Percentiles rank a stretch among this genome's conserved stretches.
Conservation (phyloP, 352 stramenopile genomes). For the Thraustochytrium sp. region DNA sequence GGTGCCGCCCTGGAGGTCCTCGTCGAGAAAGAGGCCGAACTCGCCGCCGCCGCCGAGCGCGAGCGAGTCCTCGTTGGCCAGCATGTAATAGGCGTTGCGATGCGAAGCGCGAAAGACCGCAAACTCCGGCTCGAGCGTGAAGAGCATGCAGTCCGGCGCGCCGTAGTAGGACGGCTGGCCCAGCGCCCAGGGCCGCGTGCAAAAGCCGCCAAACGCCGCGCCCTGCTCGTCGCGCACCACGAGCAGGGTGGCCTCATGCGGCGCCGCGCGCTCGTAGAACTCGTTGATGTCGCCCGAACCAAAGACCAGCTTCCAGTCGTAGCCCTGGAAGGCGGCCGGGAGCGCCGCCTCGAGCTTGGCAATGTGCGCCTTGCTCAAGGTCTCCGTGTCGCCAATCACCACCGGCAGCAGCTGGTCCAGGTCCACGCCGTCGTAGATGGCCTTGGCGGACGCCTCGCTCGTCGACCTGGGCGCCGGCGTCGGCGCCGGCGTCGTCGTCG, state of each 20-base stretch:
- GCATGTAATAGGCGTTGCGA: conserved; percentile 80
- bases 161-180: conserved; percentile 70
- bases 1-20: conserved; percentile 70
- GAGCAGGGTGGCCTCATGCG: conserved; percentile 61
- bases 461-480: too few relatives aligned
- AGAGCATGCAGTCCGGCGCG: conserved; percentile 77
- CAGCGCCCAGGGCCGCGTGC: conserved; percentile 66
- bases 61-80: conserved; percentile 78
- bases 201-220: conserved; percentile 73
- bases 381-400: conserved; percentile 63
- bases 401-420: conserved; percentile 10
- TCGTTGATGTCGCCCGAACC: conserved; percentile 61
- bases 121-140: conserved; percentile 67
- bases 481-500: too few relatives aligned
- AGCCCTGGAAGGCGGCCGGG: conserved; percentile 68
- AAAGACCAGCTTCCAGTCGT: conserved; percentile 70
- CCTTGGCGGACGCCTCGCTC: not conserved
- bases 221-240: conserved; percentile 67
- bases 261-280: not conserved
- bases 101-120: conserved; percentile 74
- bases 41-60: conserved; percentile 78
- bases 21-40: conserved; percentile 79
- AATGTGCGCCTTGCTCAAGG: conserved; percentile 65
- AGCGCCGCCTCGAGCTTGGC: conserved; percentile 64
- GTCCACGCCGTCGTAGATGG: not conserved